Percentiles rank a stretch among this genome's conserved stretches.
Evolutionary conservation across 305 asterid species (phyloP).

Genomic region (Stenogyne calaminthoides): DNA sequence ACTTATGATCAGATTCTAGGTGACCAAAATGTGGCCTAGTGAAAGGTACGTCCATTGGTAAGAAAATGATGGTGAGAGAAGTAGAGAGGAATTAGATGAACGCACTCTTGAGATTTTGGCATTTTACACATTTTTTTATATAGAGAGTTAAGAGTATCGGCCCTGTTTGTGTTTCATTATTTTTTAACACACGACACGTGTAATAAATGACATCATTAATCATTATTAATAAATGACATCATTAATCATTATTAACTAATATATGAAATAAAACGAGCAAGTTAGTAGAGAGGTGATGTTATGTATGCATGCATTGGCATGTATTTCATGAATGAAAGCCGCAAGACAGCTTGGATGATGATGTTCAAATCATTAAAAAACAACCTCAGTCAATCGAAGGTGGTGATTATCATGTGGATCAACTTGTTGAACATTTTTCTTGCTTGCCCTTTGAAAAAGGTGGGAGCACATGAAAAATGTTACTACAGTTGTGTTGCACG

Average conservation of each 20-base stretch:
- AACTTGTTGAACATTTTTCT: conserved; percentile 8
- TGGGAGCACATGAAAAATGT: conserved; percentile 19
- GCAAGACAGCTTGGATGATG: not conserved
- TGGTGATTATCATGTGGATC: conserved; percentile 23
- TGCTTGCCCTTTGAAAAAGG: not conserved
- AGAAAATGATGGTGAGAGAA: not conserved
- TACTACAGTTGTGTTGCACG: conserved; percentile 4
- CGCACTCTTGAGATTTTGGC: not conserved
- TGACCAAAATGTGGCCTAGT: conserved; percentile 32
- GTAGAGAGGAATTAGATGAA: conserved; percentile 8
- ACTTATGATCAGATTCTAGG: conserved; percentile 28
- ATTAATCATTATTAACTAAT: no score
- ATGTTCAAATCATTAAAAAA: not conserved
- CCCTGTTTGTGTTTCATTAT: not conserved
- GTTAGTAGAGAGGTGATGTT: not conserved
- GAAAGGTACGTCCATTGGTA: conserved; percentile 49
- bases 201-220: not conserved
- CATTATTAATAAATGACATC: no score
- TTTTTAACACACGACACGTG: not conserved
- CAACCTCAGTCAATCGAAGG: conserved; percentile 5
- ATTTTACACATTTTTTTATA: conserved; percentile 11
- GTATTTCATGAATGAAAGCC: conserved; percentile 8
- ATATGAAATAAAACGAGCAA: not conserved
- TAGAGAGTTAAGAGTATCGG: not conserved
- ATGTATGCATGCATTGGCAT: conserved; percentile 15